Evolutionary conservation across 2,329 filamentous ascomycete species (phyloP).

Genomic region (Blumeriella jaapii): DNA sequence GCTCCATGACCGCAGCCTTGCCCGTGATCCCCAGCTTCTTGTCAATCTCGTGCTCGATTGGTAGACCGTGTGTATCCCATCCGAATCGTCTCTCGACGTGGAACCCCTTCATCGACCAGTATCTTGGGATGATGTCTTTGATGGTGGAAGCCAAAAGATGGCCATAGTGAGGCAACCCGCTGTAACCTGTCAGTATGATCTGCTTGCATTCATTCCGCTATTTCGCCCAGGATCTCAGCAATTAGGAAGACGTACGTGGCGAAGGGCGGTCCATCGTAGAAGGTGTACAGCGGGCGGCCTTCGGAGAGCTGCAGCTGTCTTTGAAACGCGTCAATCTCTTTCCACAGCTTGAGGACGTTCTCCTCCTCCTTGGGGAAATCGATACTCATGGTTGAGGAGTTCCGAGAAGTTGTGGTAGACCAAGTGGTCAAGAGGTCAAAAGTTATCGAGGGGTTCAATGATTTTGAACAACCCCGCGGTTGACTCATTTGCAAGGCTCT

Average conservation of each 20-base stretch:
- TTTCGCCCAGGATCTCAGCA: background rate
- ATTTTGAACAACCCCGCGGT: too few species aligned
- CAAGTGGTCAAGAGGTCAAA: too few species aligned
- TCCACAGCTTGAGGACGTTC: constrained; percentile 73
- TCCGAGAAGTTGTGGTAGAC: too few species aligned
- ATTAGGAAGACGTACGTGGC: constrained; percentile 39
- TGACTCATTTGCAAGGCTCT: too few species aligned
- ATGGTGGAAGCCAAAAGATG: constrained; percentile 80
- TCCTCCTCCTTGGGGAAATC: constrained; percentile 91
- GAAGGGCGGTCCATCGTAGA: constrained; percentile 82
- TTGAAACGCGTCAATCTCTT: constrained; percentile 83
- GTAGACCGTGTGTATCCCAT: constrained; percentile 91
- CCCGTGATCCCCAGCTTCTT: constrained; percentile 87
- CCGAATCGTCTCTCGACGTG: constrained; percentile 88
- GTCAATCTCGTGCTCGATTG: constrained; percentile 95
- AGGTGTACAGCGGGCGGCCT: constrained; percentile 76
- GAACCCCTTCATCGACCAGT: constrained; percentile 95
- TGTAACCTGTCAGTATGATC: constrained; percentile 8
- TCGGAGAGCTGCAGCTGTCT: constrained; percentile 68
- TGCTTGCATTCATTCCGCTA: background rate
- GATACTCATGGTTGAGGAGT: too few species aligned
- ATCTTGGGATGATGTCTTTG: constrained; percentile 92
- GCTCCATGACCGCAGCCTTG: constrained; percentile 72
- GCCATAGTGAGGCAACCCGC: constrained; percentile 50
- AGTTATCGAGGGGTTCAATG: too few species aligned